phyloP scores from a whole-genome alignment of 257 asterid genomes.

The Gentiana dahurica region DNA sequence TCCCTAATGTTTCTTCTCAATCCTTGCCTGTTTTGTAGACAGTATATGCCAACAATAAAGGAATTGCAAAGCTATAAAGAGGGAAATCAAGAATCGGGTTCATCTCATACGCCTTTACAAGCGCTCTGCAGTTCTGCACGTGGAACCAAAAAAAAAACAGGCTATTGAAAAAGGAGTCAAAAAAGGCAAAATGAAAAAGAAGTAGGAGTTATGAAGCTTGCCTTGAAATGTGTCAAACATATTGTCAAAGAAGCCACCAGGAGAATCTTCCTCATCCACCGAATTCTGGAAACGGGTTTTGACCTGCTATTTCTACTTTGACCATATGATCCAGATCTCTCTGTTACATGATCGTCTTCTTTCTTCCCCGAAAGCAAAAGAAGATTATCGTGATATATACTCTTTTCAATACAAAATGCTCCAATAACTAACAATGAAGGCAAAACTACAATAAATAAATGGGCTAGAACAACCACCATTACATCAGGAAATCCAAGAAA shows the following conservation, averaged over 20 bases:
- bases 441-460: constrained; percentile 58
- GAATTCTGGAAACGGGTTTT: constrained; percentile 8
- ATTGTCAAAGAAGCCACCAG: constrained; percentile 38
- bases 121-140: constrained; percentile 66
- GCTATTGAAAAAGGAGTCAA: not conserved
- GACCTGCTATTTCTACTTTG: constrained; percentile 8
- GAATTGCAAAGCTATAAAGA: constrained; percentile 48
- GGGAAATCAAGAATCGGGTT: constrained; percentile 75
- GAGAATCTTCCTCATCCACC: constrained; percentile 60
- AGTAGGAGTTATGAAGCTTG: constrained; percentile 10
- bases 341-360: constrained; percentile 45
- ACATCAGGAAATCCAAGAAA: constrained; percentile 83
- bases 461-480: constrained; percentile 81
- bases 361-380: constrained; percentile 71
- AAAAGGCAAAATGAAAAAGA: not conserved
- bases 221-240: constrained; percentile 62
- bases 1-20: constrained; percentile 10
- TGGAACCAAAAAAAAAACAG: not conserved
- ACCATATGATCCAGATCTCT: constrained; percentile 12
- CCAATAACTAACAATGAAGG: constrained; percentile 40
- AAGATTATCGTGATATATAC: constrained; percentile 38
- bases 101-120: constrained; percentile 76
- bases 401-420: constrained; percentile 59
- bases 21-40: constrained; percentile 48
- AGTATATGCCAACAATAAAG: constrained; percentile 54